phyloP scores from a whole-genome alignment of 257 asterid species.

The Solanum chmielewskii region DNA sequence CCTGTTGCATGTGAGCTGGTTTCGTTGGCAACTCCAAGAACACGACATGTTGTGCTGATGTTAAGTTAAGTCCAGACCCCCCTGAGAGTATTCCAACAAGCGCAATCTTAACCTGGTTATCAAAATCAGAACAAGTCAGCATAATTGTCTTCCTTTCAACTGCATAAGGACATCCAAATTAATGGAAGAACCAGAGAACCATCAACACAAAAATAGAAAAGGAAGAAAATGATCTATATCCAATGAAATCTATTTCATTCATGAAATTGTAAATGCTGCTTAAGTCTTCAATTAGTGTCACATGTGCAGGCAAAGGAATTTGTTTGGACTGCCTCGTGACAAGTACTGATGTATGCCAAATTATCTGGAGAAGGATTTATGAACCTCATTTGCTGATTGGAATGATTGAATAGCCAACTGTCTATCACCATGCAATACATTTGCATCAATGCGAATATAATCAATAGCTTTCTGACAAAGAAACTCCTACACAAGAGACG shows the following conservation, averaged over 20 bases:
- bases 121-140: neutral
- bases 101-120: slow-evolving; percentile 72
- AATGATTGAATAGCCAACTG: slow-evolving; percentile 64
- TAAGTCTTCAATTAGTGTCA: neutral
- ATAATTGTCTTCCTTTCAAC: neutral
- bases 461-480: slow-evolving; percentile 63
- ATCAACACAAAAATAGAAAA: neutral
- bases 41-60: slow-evolving; percentile 86
- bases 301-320: neutral
- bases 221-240: neutral
- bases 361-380: slow-evolving; percentile 1
- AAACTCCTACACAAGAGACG: slow-evolving; percentile 42
- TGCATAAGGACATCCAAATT: neutral
- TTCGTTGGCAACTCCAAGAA: slow-evolving; percentile 79
- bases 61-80: slow-evolving; percentile 82
- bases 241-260: neutral
- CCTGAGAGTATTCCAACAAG: slow-evolving; percentile 93
- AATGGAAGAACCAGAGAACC: neutral
- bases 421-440: slow-evolving; percentile 47
- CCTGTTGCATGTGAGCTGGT: slow-evolving; percentile 82
- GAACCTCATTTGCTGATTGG: slow-evolving; percentile 70
- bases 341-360: neutral
- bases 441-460: slow-evolving; percentile 77
- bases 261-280: neutral
- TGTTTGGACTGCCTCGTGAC: neutral